Evolutionary conservation across 2,329 filamentous ascomycete species (phyloP), one percentile per base, ranked within the genome.

Genomic region (Cladosporium sp.): DNA sequence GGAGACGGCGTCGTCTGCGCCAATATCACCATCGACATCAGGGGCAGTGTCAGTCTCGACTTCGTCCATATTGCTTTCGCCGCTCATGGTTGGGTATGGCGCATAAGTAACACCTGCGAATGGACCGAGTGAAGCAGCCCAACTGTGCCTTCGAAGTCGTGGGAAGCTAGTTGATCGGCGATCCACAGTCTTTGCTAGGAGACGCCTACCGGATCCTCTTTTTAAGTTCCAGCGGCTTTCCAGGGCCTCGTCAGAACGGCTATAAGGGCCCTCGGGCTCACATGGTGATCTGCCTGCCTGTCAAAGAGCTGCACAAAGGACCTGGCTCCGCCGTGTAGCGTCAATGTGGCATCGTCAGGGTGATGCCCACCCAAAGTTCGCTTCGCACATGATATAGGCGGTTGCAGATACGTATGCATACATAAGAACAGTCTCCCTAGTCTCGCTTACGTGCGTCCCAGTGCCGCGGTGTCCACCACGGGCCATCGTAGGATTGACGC

Each of bases 1-100:
- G 2, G 60, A 63, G 3, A 63, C 60, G 5, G 30, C 14, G 7
- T 63, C 60, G 49, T 63, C 60, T 23, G 49, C 30, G 25, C 49
- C 60, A 23, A 26, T 39, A 30, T 63, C 60, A 32, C 60, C 60
- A 30, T 63, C 60, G 28, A 46, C 36, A n/a, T 63, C 60, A 5
- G 34, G 32, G 21, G 36, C 18, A n/a, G 36, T 39, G 30, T 30
- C 60, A 13, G 18, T 30, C 4, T 63, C 60, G 16, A 34, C 14
- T 10, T 63, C 60, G 5, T 56, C 60, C 60, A 63, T 63, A 51
- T n/a, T 43, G 32, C 21, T 16, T 46, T 59, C 32, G 23, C 13
- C 56, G 23, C 23, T 58, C 56, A 46, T 43, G 34, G 23, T 48
- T 30, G n/a, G 26, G 21, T 11, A 25, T 34, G 30, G n/a, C 13